A percentile compares a stretch with the other conserved stretches of the same genome.
These are phyloP conservation scores for Azolla pinnata DNA, from an alignment of 75 land plant species.

Conservation along the genomic window DNA sequence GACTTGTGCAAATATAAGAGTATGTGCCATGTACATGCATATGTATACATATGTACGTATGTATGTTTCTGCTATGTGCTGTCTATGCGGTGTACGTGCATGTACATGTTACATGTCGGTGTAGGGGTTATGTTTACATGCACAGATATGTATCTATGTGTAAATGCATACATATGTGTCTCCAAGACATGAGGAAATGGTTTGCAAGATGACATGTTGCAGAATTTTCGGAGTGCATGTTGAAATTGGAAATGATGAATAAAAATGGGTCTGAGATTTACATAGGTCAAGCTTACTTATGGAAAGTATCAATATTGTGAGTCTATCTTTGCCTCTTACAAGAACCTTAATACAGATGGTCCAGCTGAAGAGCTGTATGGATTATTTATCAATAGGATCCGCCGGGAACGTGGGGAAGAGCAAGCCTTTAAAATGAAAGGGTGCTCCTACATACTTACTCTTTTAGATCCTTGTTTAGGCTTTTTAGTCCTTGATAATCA, in stretches of 20 bases:
- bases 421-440: conserved; percentile 52
- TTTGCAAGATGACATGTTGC: too few species aligned
- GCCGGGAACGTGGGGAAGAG: conserved; percentile 82
- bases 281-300: too few species aligned
- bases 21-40: neutral
- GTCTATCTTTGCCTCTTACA: too few species aligned
- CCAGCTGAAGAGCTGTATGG: conserved; percentile 98
- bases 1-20: too few species aligned
- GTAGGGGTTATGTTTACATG: neutral
- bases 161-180: too few species aligned
- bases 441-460: conserved; percentile 12
- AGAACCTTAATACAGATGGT: conserved; percentile 84
- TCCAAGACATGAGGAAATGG: too few species aligned
- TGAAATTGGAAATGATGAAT: too few species aligned
- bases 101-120: neutral
- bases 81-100: neutral
- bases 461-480: neutral
- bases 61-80: neutral
- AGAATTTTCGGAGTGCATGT: too few species aligned
- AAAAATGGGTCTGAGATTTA: too few species aligned
- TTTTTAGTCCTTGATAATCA: too few species aligned
- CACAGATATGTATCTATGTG: too few species aligned
- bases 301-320: too few species aligned
- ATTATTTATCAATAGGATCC: conserved; percentile 72
- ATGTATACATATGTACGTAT: neutral